phyloP scores from a whole-genome alignment of 169 alveolate genomes.

The Miamiensis avidus region DNA sequence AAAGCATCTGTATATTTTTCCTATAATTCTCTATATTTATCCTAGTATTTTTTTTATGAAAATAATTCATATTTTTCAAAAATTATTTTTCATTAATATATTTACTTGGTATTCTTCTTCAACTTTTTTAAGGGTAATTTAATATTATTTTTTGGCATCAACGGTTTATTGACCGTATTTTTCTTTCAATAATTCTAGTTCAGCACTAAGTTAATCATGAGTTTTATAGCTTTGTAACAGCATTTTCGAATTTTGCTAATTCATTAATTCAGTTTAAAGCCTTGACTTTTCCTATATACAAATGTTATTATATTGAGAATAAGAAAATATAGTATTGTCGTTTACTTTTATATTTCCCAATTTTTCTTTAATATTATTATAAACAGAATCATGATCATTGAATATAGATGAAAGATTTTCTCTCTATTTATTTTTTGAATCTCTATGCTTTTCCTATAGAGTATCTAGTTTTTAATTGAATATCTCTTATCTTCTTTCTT shows the following conservation, averaged over 20 bases:
- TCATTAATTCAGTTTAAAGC: constrained; percentile 6
- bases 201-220: constrained; percentile 28
- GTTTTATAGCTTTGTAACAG: constrained; percentile 18
- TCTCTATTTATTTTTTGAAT: constrained; percentile 10
- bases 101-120: constrained; percentile 36
- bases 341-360: neutral
- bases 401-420: constrained; percentile 1
- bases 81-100: too few relatives aligned
- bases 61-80: neutral
- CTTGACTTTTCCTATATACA: neutral
- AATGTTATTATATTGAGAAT: too few relatives aligned
- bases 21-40: constrained; percentile 27
- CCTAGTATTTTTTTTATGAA: neutral
- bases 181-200: neutral
- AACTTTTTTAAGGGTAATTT: constrained; percentile 22
- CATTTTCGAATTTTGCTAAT: constrained; percentile 28
- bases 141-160: constrained; percentile 6
- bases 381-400: constrained; percentile 12
- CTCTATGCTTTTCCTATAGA: constrained; percentile 20
- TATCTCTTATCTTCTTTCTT: constrained; percentile 29
- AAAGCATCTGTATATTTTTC: constrained; percentile 35
- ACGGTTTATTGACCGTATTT: constrained; percentile 8
- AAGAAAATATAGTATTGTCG: neutral
- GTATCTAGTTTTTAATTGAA: constrained; percentile 4
- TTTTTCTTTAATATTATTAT: constrained; percentile 14